Conservation (phyloP, 306 rosid genomes). For the Prinsepia uniflora region DNA sequence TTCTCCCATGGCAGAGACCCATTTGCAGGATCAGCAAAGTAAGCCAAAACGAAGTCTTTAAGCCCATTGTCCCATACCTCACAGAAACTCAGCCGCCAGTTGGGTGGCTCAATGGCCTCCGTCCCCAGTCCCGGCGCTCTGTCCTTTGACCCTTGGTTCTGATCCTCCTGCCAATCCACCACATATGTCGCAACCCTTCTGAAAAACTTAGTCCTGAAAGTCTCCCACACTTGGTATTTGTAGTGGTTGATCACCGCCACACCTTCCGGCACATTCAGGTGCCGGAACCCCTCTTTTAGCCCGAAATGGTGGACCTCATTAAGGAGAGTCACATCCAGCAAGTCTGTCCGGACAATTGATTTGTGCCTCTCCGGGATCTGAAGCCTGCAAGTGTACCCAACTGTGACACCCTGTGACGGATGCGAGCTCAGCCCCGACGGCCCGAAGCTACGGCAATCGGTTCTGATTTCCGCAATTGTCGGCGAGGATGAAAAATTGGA, state of each 20-base stretch:
- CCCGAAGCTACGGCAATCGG: conserved; percentile 81
- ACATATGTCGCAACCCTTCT: conserved; percentile 98
- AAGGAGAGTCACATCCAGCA: conserved; percentile 63
- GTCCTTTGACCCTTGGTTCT: conserved; percentile 84
- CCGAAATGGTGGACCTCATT: conserved; percentile 88
- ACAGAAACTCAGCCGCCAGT: conserved; percentile 82
- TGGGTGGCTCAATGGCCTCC: conserved; percentile 71
- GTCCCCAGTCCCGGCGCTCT: conserved; percentile 97
- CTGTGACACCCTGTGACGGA: conserved; percentile 64
- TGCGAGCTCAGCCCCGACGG: conserved; percentile 72
- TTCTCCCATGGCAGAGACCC: conserved; percentile 88
- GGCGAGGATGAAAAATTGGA: conserved; percentile 49
- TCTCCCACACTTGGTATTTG: conserved; percentile 95
- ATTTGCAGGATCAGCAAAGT: conserved; percentile 59
- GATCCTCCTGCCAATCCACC: conserved; percentile 88
- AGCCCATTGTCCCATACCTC: conserved; percentile 87
- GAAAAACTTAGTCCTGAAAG: conserved; percentile 67
- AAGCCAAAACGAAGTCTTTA: conserved; percentile 60
- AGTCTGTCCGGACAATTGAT: conserved; percentile 70
- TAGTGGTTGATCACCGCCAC: conserved; percentile 72
- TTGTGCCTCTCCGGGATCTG: conserved; percentile 74
- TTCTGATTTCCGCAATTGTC: conserved; percentile 68
- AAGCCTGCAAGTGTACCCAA: conserved; percentile 87
- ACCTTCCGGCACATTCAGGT: conserved; percentile 45
- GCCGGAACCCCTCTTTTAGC: conserved; percentile 50